Percentiles rank a stretch among this genome's conserved stretches.
Evolutionary conservation across 106 monocot genomes (phyloP).

Genomic region (Dendrobium catenatum): DNA sequence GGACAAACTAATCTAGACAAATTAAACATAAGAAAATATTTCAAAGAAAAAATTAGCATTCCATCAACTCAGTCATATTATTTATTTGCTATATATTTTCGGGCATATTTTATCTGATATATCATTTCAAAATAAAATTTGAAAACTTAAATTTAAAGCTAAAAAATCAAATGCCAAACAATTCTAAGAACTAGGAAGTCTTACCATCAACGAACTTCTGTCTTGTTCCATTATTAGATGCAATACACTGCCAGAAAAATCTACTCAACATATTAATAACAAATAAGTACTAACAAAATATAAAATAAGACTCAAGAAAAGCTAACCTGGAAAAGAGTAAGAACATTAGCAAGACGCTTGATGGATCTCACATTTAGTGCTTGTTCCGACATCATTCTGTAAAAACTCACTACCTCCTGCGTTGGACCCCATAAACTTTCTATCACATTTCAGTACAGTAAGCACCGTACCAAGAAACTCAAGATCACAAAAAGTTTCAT

Average conservation of each 20-base stretch:
- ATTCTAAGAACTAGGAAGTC: slow-evolving; percentile 1
- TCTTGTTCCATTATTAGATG: slow-evolving; percentile 44
- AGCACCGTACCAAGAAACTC: background rate
- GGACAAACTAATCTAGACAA: too few species aligned
- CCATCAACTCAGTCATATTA: background rate
- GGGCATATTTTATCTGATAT: background rate
- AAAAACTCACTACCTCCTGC: slow-evolving; percentile 40
- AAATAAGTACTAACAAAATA: background rate
- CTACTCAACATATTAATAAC: background rate
- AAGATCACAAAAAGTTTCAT: background rate
- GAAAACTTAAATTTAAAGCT: background rate
- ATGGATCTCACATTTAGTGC: slow-evolving; percentile 21
- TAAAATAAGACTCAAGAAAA: background rate
- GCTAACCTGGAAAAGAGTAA: slow-evolving; percentile 45
- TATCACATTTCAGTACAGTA: background rate
- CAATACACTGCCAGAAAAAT: slow-evolving; percentile 25
- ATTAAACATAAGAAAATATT: too few species aligned
- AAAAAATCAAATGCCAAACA: background rate
- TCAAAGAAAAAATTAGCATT: too few species aligned
- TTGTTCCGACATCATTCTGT: slow-evolving; percentile 21
- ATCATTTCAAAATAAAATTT: background rate
- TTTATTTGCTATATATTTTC: background rate
- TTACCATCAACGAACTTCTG: slow-evolving; percentile 42
- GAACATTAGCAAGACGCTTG: slow-evolving; percentile 52
- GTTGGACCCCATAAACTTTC: background rate